phyloP scores from a whole-genome alignment of 352 stramenopile species.

The Achlya hypogyna region DNA sequence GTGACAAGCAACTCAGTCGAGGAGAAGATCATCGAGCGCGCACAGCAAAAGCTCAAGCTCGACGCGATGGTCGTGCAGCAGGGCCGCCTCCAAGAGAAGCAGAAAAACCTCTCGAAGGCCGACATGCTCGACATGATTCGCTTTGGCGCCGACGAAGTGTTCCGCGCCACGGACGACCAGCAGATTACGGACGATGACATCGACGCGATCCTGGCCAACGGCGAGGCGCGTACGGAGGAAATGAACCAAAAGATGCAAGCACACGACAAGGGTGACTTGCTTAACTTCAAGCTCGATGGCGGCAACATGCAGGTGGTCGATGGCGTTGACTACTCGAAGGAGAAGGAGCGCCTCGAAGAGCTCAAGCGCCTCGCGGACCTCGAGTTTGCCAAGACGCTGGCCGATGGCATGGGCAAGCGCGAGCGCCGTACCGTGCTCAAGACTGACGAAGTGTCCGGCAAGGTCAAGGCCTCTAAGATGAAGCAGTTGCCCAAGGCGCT shows the following conservation, averaged over 20 bases:
- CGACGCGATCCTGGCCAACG: slow-evolving; percentile 92
- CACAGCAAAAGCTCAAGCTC: slow-evolving; percentile 94
- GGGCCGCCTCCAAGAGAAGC: slow-evolving; percentile 76
- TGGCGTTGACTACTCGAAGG: slow-evolving; percentile 93
- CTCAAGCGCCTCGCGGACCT: slow-evolving; percentile 75
- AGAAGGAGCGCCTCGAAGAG: slow-evolving; percentile 79
- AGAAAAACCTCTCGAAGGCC: slow-evolving; percentile 91
- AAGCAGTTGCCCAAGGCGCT: slow-evolving; percentile 75
- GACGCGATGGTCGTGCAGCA: slow-evolving; percentile 84
- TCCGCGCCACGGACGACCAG: slow-evolving; percentile 89
- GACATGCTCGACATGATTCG: slow-evolving; percentile 96
- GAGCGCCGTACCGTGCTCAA: slow-evolving; percentile 73
- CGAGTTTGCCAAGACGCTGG: slow-evolving; percentile 67
- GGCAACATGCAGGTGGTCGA: slow-evolving; percentile 94
- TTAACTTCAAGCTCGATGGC: slow-evolving; percentile 90
- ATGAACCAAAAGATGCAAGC: slow-evolving; percentile 83
- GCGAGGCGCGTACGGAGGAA: slow-evolving; percentile 76
- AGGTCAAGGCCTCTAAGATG: slow-evolving; percentile 38
- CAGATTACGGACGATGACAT: slow-evolving; percentile 98
- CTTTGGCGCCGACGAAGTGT: slow-evolving; percentile 97
- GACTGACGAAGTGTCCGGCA: slow-evolving; percentile 38
- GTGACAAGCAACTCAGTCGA: slow-evolving; percentile 96
- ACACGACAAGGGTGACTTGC: slow-evolving; percentile 77
- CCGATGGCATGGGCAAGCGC: slow-evolving; percentile 75
- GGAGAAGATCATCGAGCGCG: slow-evolving; percentile 98